Evolutionary conservation across 2,329 filamentous ascomycete species (phyloP).

Genomic region (Dendrostoma leiphaemia): DNA sequence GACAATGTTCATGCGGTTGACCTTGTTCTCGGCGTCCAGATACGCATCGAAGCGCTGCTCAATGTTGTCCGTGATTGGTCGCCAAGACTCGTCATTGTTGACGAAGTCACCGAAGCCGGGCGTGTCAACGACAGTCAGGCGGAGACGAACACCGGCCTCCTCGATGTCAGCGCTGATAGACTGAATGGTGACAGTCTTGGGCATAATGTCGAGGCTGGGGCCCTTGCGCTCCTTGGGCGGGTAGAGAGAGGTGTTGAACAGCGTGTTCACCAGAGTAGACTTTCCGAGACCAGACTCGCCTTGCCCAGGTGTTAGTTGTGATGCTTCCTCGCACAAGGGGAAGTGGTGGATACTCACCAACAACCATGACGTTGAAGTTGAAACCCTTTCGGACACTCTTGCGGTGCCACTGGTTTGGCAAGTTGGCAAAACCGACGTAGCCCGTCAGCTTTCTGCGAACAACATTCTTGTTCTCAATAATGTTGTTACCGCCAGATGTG

Average conservation of each 20-base stretch:
- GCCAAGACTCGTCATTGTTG: constrained; percentile 99
- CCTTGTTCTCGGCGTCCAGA: constrained; percentile 99
- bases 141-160: constrained; percentile 95
- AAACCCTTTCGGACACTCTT: constrained; percentile 99
- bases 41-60: constrained; percentile 99
- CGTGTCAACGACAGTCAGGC: constrained; percentile 94
- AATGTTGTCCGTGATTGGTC: constrained; percentile 98
- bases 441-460: constrained; percentile 97
- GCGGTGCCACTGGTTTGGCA: constrained; percentile 99
- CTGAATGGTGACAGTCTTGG: constrained; percentile 95
- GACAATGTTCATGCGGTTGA: constrained; percentile 99
- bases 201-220: constrained; percentile 95
- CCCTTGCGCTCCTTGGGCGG: constrained; percentile 98
- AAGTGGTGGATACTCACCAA: constrained; percentile 64
- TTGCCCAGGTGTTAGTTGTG: constrained; percentile 35
- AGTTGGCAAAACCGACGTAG: constrained; percentile 97
- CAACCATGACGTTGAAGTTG: constrained; percentile 99
- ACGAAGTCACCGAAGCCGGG: constrained; percentile 99
- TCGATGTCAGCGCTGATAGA: constrained; percentile 96
- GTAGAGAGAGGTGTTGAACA: constrained; percentile 99
- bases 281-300: constrained; percentile 99
- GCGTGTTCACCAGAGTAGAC: constrained; percentile 97
- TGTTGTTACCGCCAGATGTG: constrained; percentile 40
- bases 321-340: neutral
- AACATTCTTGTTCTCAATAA: constrained; percentile 83